These are phyloP conservation scores for Ascochyta clinopodiicola DNA, from an alignment of 2,329 filamentous ascomycete species.

Conservation along the genomic window DNA sequence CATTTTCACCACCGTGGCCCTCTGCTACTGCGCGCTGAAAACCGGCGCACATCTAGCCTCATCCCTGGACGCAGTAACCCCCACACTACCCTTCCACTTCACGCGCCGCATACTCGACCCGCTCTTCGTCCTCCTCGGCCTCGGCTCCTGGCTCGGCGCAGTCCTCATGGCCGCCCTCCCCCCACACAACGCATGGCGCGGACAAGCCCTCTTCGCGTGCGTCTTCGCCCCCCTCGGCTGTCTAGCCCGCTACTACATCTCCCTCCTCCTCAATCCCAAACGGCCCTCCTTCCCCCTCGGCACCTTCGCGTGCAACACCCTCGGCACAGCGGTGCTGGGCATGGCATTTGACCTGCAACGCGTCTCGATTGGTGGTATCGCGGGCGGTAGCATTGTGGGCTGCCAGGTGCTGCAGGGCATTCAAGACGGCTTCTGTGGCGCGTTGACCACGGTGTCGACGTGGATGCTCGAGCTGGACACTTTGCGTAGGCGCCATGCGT, in stretches of 20 bases:
- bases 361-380: constrained; percentile 49
- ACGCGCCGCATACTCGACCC: constrained; percentile 70
- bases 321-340: constrained; percentile 76
- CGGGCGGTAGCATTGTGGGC: constrained; percentile 50
- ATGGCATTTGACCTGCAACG: constrained; percentile 83
- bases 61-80: constrained; percentile 63
- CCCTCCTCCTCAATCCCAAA: constrained; percentile 72
- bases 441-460: constrained; percentile 56
- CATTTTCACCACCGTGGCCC: constrained; percentile 71
- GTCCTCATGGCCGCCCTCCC: constrained; percentile 75
- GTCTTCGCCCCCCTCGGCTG: constrained; percentile 85
- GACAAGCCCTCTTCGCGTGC: constrained; percentile 74
- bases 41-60: constrained; percentile 78
- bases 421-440: constrained; percentile 57
- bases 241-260: constrained; percentile 75
- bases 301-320: constrained; percentile 82
- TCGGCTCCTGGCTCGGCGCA: constrained; percentile 79
- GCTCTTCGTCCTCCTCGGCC: constrained; percentile 67
- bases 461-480: constrained; percentile 55
- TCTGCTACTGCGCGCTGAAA: constrained; percentile 73
- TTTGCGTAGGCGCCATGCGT: constrained; percentile 61
- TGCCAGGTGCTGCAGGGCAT: constrained; percentile 57
- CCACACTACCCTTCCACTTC: constrained; percentile 64
- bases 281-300: constrained; percentile 77
- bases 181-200: constrained; percentile 75